Percentiles rank a stretch among this genome's conserved stretches.
These are phyloP conservation scores for Typha latifolia DNA, from an alignment of 176 grass and related monocot genomes.

Conservation along the genomic window DNA sequence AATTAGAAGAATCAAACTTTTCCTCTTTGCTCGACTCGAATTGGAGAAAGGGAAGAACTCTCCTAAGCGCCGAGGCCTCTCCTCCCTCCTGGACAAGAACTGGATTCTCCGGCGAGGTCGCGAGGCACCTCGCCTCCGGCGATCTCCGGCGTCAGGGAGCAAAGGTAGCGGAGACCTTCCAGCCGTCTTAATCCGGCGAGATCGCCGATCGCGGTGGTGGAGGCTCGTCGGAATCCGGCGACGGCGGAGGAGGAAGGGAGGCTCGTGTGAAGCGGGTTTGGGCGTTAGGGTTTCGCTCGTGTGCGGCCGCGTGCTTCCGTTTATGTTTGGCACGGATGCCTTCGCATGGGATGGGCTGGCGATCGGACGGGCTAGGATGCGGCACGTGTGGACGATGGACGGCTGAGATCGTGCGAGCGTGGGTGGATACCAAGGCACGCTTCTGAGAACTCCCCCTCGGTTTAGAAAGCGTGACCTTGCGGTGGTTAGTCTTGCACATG, in stretches of 20 bases:
- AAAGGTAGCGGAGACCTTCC: neutral
- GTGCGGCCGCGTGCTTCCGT: conserved; percentile 20
- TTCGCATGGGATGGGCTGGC: conserved; percentile 16
- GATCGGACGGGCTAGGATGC: conserved; percentile 7
- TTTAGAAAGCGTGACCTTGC: neutral
- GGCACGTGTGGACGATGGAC: conserved; percentile 46
- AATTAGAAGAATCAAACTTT: too few species aligned
- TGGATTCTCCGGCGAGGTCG: neutral
- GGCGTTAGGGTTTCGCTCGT: conserved; percentile 46
- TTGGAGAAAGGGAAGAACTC: neutral
- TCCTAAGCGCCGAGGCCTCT: too few species aligned
- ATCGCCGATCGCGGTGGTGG: neutral
- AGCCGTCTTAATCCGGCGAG: neutral
- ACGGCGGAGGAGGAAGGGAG: conserved; percentile 10
- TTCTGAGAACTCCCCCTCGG: neutral
- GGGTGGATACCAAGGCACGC: neutral
- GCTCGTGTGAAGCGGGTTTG: neutral
- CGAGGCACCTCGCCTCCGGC: neutral
- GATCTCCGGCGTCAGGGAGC: neutral
- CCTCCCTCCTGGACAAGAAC: neutral
- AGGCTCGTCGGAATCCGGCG: neutral
- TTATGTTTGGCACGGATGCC: conserved; percentile 51
- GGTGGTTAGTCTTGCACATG: neutral
- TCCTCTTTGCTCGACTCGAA: neutral
- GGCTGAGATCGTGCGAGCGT: conserved; percentile 11